Percentiles rank a stretch among this genome's conserved stretches.
Conservation (phyloP, 495 filamentous ascomycete genomes). For the Choiromyces venosus region DNA sequence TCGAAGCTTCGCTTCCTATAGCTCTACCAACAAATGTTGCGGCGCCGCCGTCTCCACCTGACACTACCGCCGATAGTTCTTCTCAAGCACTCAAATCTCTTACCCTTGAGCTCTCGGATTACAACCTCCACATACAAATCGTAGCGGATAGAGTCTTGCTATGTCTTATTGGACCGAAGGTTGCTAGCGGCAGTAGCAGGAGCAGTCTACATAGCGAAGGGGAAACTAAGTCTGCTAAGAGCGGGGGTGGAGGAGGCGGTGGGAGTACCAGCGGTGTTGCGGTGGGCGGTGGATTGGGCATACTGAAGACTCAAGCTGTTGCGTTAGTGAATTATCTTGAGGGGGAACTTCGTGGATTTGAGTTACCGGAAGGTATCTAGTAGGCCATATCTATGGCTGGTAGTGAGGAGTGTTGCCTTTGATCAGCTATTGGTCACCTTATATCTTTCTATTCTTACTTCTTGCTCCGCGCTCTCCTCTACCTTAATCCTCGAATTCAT, state of each 20-base stretch:
- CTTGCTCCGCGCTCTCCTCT: background rate
- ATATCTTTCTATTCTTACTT: background rate
- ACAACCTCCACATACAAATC: constrained; percentile 42
- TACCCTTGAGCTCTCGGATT: constrained; percentile 42
- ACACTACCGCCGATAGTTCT: background rate
- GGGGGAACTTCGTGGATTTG: constrained; percentile 41
- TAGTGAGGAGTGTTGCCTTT: background rate
- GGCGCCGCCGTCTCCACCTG: background rate
- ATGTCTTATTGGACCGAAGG: constrained; percentile 41
- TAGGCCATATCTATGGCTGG: background rate
- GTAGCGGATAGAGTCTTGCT: constrained; percentile 39
- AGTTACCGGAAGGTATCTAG: constrained; percentile 41
- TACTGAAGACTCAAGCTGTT: constrained; percentile 42
- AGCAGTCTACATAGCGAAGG: constrained; percentile 37
- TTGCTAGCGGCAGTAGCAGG: constrained; percentile 16
- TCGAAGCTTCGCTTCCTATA: constrained; percentile 34
- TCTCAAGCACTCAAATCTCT: constrained; percentile 33
- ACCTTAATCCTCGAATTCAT: background rate
- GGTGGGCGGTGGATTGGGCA: constrained; percentile 28
- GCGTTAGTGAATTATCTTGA: constrained; percentile 41
- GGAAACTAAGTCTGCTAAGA: background rate
- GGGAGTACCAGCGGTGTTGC: constrained; percentile 4
- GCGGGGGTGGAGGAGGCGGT: constrained; percentile 13
- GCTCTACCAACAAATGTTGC: background rate
- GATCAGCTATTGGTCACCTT: no score